Evolutionary conservation across 164 flowering plant genomes (phyloP).

Genomic region (Vitis vinifera): DNA sequence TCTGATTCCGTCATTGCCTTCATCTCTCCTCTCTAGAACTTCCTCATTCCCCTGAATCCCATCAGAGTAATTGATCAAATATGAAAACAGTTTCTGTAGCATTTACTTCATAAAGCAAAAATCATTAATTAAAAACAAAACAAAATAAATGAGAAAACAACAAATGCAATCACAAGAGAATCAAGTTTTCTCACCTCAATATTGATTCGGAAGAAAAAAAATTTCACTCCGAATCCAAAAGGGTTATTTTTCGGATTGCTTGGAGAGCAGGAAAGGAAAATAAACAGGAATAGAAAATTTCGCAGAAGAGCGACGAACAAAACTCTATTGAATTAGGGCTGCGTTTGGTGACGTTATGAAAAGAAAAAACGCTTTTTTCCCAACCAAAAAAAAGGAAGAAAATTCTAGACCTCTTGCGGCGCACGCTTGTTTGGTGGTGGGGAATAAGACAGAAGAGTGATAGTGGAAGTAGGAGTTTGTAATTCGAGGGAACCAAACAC

Average conservation of each 20-base stretch:
- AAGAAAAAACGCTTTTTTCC: background rate
- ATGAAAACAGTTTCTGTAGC: background rate
- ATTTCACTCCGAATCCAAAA: background rate
- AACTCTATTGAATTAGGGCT: background rate
- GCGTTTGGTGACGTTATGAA: background rate
- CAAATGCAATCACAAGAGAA: background rate
- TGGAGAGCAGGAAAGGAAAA: slow-evolving; percentile 24
- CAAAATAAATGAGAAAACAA: background rate
- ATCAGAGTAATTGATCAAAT: background rate
- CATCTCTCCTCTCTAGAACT: background rate
- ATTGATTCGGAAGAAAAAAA: background rate
- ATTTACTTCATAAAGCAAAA: background rate
- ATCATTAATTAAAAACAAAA: background rate
- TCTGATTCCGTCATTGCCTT: slow-evolving; percentile 23
- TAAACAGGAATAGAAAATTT: background rate
- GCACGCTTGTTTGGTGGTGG: no score
- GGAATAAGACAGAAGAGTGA: no score
- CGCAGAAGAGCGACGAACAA: background rate
- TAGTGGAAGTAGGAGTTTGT: no score
- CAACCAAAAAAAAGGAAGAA: no score
- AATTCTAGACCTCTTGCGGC: no score
- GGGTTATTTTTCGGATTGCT: slow-evolving; percentile 18
- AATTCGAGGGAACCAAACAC: no score
- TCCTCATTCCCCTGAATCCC: background rate
- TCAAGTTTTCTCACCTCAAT: background rate